Evolutionary conservation across 2,329 filamentous ascomycete genomes (phyloP).

Genomic region (Knufia fluminis): DNA sequence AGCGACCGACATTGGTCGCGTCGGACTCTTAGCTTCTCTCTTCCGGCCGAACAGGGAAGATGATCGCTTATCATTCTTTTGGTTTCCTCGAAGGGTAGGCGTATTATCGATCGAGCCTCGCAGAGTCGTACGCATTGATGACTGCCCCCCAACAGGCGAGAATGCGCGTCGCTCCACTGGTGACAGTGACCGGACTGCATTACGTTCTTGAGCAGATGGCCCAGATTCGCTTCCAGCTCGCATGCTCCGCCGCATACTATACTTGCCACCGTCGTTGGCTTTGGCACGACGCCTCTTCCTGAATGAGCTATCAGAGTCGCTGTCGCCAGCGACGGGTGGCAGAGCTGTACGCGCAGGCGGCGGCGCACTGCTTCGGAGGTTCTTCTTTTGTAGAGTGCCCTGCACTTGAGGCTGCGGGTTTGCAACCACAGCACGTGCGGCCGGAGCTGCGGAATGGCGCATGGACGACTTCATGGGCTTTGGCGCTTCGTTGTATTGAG

Average conservation of each 20-base stretch:
- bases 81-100: conserved; percentile 19
- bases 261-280: conserved; percentile 31
- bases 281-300: conserved; percentile 45
- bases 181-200: conserved; percentile 59
- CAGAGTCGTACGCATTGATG: conserved; percentile 39
- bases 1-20: conserved; percentile 33
- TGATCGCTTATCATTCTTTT: conserved; percentile 26
- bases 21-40: conserved; percentile 25
- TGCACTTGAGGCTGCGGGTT: conserved; percentile 15
- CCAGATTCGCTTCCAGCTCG: conserved; percentile 40
- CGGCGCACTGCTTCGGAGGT: conserved; percentile 24
- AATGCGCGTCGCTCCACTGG: conserved; percentile 46
- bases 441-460: conserved; percentile 6
- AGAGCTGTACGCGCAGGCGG: conserved; percentile 2
- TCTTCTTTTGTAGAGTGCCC: conserved; percentile 30
- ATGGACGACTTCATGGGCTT: too few species aligned
- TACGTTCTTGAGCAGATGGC: conserved; percentile 34
- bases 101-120: conserved; percentile 38
- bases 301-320: conserved; percentile 68
- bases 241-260: conserved; percentile 67
- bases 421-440: conserved; percentile 6
- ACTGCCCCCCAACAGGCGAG: conserved; percentile 34
- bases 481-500: too few species aligned
- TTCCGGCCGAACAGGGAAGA: conserved; percentile 32
- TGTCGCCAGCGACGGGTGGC: conserved; percentile 44